A percentile compares a stretch with the other conserved stretches of the same genome.
These are phyloP conservation scores for Phytophthora meadii DNA, from an alignment of 352 stramenopile species.

Conservation along the genomic window DNA sequence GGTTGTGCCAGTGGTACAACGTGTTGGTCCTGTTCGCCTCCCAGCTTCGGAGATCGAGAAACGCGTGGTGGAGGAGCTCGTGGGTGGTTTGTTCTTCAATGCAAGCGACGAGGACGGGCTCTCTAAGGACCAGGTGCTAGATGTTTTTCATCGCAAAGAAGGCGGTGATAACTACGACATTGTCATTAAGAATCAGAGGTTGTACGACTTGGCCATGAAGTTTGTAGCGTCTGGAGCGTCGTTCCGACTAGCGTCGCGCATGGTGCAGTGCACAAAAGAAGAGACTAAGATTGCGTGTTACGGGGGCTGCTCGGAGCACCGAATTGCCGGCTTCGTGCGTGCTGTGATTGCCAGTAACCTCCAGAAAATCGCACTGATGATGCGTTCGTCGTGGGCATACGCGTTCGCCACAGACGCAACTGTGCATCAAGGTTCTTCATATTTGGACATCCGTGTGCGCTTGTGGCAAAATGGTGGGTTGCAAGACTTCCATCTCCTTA, in stretches of 20 bases:
- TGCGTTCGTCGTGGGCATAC: conserved; percentile 67
- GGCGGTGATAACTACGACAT: conserved; percentile 57
- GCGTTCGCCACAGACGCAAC: conserved; percentile 54
- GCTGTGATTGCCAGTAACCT: conserved; percentile 66
- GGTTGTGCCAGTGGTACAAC: conserved; percentile 13
- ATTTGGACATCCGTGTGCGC: conserved; percentile 61
- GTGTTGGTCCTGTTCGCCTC: conserved; percentile 50
- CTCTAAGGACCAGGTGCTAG: conserved; percentile 47
- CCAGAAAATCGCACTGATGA: conserved; percentile 70
- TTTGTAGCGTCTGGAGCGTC: conserved; percentile 67
- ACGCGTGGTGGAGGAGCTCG: conserved; percentile 56
- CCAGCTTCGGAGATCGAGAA: conserved; percentile 67
- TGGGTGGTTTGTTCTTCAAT: conserved; percentile 64
- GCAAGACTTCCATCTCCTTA: conserved; percentile 68
- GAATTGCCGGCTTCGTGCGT: conserved; percentile 58
- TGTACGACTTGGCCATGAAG: conserved; percentile 72
- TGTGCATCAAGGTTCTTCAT: conserved; percentile 59
- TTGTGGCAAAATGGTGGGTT: conserved; percentile 60
- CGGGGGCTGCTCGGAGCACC: conserved; percentile 52
- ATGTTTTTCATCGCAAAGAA: conserved; percentile 57
- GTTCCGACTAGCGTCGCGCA: conserved; percentile 57
- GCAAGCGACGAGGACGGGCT: conserved; percentile 48
- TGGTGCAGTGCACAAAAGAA: conserved; percentile 66
- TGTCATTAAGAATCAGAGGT: conserved; percentile 65
- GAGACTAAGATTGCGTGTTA: conserved; percentile 66